Conservation (phyloP, 208 protist genomes). For the Angomonas deanei region DNA sequence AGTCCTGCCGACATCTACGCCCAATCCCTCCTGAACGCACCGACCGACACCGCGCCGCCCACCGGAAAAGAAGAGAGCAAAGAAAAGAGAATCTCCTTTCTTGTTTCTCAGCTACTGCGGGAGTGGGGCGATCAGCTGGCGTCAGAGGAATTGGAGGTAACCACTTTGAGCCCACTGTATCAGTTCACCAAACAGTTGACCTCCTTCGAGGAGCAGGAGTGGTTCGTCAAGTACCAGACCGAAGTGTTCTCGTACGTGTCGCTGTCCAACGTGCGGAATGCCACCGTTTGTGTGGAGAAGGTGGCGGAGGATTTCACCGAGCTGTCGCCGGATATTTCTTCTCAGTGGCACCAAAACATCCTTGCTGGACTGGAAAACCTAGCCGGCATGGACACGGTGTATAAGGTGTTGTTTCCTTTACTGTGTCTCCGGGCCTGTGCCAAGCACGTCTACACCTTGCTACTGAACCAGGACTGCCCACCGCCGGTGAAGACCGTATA, state of each 20-base stretch:
- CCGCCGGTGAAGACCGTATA: not conserved
- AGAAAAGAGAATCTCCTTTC: not conserved
- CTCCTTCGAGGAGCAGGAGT: not conserved
- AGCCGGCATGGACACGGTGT: not conserved
- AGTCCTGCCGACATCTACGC: not conserved
- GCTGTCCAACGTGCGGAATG: not conserved
- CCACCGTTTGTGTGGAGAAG: not conserved
- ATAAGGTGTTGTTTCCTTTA: not conserved
- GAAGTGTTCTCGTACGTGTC: not conserved
- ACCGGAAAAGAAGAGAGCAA: not conserved
- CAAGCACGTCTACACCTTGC: not conserved
- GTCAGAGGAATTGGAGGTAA: not conserved
- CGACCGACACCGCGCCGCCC: not conserved
- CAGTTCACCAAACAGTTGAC: not conserved
- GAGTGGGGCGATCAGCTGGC: not conserved
- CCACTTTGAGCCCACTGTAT: not conserved
- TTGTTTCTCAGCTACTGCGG: not conserved
- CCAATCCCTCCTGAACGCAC: not conserved
- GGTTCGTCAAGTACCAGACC: constrained; percentile 5
- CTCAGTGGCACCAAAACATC: not conserved
- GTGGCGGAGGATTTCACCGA: not conserved
- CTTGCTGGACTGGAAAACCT: not conserved
- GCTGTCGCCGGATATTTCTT: not conserved
- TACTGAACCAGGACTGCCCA: too few relatives aligned
- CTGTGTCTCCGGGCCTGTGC: not conserved